Base-by-base conservation (phyloP, 441 rosid species). In the Kokia cookei region DNA sequence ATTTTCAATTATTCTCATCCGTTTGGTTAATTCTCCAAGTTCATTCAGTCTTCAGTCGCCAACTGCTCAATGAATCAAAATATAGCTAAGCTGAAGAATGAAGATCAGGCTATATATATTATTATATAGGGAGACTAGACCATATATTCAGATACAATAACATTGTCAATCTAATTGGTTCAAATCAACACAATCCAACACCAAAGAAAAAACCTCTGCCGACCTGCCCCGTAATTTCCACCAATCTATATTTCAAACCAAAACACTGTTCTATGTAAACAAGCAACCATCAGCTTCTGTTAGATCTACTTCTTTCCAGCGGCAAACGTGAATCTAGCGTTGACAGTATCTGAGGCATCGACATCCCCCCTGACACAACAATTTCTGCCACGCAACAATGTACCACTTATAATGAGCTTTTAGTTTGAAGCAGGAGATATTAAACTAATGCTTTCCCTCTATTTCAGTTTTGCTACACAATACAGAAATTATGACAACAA, bases 311-410 rank as follows among this genome's bases (percentile, higher is more conserved):
- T 84, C 93, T 89, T 69, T 92, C 93, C 61, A 83, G 73, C 60
- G 86, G 77, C 74, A 58, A 69, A 75, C 86, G 78, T n/a, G 87
- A 73, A 77, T 92, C 97, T 74, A 92, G 75, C 1, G 96, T 88
- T 7, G 98, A 83, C 26, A 96, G 88, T 73, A 91, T 84, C 83
- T 92, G 98, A 2, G 99, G 99, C 97, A 96, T 92, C 2, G 98
- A 93, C 99, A 96, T 91, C 45, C 99, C 99, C 47, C 97, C 98
- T 0, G 98, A 96, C 43, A 96, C 98, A 13, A 93, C 96, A 3
- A 96, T 93, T 86, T 96, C 99, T 96, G 97, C 77, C 82, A 75
- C 65, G 55, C 32, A 76, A 65, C 26, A 81, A 78, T 65, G 73
- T 19, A 74, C 22, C 35, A 32, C 35, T 17, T 3, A 27, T 43